Evolutionary conservation across 2,329 filamentous ascomycete genomes (phyloP), one percentile per base, ranked within the genome.

Genomic region (Didymellaceae sp.): DNA sequence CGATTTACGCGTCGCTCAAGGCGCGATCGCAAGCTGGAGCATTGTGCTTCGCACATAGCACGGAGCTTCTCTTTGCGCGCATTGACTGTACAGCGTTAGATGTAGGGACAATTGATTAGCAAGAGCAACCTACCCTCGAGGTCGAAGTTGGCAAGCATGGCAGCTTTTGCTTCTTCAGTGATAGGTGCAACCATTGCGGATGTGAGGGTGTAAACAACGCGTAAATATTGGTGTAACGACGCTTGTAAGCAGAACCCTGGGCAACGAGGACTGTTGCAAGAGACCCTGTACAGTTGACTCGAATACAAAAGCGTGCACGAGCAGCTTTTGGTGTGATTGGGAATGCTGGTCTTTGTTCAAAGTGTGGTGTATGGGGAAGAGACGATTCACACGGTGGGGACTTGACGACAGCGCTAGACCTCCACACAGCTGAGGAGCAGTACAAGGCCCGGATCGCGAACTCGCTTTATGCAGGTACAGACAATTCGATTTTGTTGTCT

Each of bases 1-100:
- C 94, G 87, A 70, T 97, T 96, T 72, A 97, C 83, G 75, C 94
- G 89, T 76, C 96, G 89, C 74, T 97, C 92, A 43, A 99, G 87
- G 54, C 93, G 87, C 53, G 91, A 87, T 54, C 89, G 85, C 30
- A 97, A 82, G 56, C 89, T 89, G 72, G 93, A 89, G 17, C 91
- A 89, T 74, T 96, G 92, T 8, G 95, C 82, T 52, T 88, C 87
- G 77, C 95, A 96, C 71, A 96, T 91, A 6, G 92, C 88, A 64
- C 92, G 86, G 54, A 97, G 80, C 73, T 93, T 91, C 62, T 93
- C 85, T 55, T 90, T 90, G 70, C 92, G 86, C 75, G 95, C 89
- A 14, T 90, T 91, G 60, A 96, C 91, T 96, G 61, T n/a, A 7
- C 14, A 34, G 26, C 24, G 40, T 66, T 44, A 66, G 44, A 39